Base-by-base conservation (phyloP, 805 yeast species). In the Myxozyma geophila region DNA sequence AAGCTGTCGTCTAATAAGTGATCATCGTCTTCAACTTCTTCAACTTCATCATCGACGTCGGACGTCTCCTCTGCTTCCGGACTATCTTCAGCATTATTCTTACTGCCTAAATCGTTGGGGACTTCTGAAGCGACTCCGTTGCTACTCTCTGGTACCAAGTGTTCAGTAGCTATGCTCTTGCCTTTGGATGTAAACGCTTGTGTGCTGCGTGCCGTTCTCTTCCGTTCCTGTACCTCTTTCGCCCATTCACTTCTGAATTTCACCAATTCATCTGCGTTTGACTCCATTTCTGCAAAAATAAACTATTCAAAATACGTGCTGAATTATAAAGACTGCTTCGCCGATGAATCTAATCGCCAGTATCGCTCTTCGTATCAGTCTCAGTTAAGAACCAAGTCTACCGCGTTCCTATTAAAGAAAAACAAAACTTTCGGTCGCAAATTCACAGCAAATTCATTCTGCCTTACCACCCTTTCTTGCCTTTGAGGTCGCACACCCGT, bases 181-280 rank as follows among this genome's bases (percentile, higher is more conserved):
- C 36, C 55, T 21, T 46, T 53, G 35, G 28, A 23, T 48, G 36
- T 7, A 7, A 9, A 19, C 41, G 51, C 19, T 15, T 35, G 50
- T n/a, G 44, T 21, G 46, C 39, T 10, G 15, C 57, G 43, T 12
- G 57, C 55, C 9, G 44, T 54, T 33, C 59, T 59, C 37, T 43
- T 48, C 46, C 59, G 58, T 50, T 43, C 59, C 51, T 37, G 58
- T 21, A 67, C 70, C 48, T 67, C 70, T 23, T 63, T 58, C 53
- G 58, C 59, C 70, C 70, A 67, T 9, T 58, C 67, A 36, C 50
- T 39, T n/a, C 70, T 61, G 43, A 67, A 67, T 53, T 50, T 46
- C 28, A 58, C 66, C 28, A 67, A 48, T 39, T 66, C 70, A 10
- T 53, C 59, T 39, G 39, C 37, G 7, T 61, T 17, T 28, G 64